phyloP scores from a whole-genome alignment of 257 asterid species.

The Fraxinus anomala region DNA sequence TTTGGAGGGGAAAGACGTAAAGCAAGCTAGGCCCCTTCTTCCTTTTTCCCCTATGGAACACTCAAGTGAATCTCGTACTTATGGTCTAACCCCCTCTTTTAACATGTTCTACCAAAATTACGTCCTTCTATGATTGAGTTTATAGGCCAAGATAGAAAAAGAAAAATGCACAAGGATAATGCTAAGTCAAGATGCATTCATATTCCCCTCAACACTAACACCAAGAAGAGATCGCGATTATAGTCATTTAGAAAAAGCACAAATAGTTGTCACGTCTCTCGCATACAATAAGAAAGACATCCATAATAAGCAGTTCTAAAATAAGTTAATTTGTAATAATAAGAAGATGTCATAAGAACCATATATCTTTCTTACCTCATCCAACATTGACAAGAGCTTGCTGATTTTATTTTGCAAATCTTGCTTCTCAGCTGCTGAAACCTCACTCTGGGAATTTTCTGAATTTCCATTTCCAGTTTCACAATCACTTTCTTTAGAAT shows the following conservation, averaged over 20 bases:
- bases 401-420: constrained; percentile 69
- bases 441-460: constrained; percentile 39
- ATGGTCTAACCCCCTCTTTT: background rate
- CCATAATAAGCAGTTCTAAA: background rate
- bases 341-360: background rate
- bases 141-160: background rate
- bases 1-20: too few species aligned
- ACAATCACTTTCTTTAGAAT: constrained; percentile 42
- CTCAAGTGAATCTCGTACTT: too few species aligned
- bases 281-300: background rate
- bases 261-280: too few species aligned
- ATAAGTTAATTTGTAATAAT: background rate
- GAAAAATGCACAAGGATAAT: background rate
- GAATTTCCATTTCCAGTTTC: constrained; percentile 41
- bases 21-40: too few species aligned
- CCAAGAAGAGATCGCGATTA: background rate
- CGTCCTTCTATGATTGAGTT: background rate
- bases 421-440: constrained; percentile 73
- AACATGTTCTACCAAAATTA: background rate
- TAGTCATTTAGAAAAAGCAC: background rate
- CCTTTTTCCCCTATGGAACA: too few species aligned
- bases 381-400: constrained; percentile 82
- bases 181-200: background rate
- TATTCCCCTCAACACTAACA: background rate
- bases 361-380: constrained; percentile 55